Evolutionary conservation across 2,329 filamentous ascomycete species (phyloP).

Genomic region (Periglandula ipomoeae): DNA sequence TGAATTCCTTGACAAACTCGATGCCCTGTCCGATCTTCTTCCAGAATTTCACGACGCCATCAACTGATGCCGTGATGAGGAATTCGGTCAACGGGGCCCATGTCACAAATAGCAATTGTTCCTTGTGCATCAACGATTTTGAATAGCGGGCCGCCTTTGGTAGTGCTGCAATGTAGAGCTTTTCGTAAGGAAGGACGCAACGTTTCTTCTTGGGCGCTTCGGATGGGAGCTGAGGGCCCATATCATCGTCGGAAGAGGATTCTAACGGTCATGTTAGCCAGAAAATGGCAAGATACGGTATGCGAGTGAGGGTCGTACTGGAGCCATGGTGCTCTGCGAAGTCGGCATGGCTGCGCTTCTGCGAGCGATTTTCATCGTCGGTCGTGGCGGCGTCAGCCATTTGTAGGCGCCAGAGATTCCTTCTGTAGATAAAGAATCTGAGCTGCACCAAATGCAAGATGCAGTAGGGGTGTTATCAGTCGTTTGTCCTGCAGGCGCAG

Average conservation of each 20-base stretch:
- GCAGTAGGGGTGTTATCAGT: background rate
- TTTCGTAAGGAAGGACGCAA: conserved; percentile 84
- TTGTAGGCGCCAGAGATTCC: background rate
- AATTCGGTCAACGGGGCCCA: conserved; percentile 91
- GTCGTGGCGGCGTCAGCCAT: conserved; percentile 7
- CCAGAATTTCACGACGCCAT: conserved; percentile 99
- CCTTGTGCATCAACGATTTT: conserved; percentile 97
- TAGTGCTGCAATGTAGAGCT: conserved; percentile 84
- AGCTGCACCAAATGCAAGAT: background rate
- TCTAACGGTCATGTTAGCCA: conserved; percentile 28
- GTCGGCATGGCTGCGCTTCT: conserved; percentile 46
- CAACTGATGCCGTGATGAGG: conserved; percentile 83
- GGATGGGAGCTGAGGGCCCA: conserved; percentile 84
- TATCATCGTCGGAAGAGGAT: conserved; percentile 80
- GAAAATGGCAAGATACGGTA: background rate
- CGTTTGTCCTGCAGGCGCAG: background rate
- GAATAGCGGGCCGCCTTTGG: conserved; percentile 77
- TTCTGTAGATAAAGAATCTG: background rate
- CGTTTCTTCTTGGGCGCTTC: conserved; percentile 82
- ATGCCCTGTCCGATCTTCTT: conserved; percentile 87
- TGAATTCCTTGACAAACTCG: conserved; percentile 98
- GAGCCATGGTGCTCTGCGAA: conserved; percentile 38
- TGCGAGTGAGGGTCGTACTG: conserved; percentile 20
- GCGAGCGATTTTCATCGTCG: conserved; percentile 25
- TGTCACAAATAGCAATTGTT: conserved; percentile 79